Percentiles rank a stretch among this genome's conserved stretches.
These are phyloP conservation scores for Asterophora parasitica DNA, from an alignment of 768 basidiomycete species.

Conservation along the genomic window DNA sequence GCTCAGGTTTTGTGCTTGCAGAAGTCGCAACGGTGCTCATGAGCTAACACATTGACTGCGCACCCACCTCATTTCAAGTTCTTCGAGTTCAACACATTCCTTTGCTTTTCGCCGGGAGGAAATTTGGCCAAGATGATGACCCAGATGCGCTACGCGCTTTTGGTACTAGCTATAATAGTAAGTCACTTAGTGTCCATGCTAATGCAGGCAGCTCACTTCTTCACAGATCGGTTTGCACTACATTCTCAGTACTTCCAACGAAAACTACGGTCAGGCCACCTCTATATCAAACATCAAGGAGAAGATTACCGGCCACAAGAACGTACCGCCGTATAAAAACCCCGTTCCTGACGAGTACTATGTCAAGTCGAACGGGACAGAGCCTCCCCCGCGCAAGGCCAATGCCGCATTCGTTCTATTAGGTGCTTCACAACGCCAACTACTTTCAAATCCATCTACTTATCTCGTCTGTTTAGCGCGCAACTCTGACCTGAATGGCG, in stretches of 20 bases:
- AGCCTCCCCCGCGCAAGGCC: slow-evolving; percentile 52
- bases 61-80: not conserved
- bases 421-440: slow-evolving; percentile 25
- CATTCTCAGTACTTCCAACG: slow-evolving; percentile 61
- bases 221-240: slow-evolving; percentile 53
- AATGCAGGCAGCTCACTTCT: not conserved
- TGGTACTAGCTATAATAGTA: slow-evolving; percentile 45
- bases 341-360: slow-evolving; percentile 60
- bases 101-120: slow-evolving; percentile 9
- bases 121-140: slow-evolving; percentile 43
- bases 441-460: not conserved
- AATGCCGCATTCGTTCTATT: slow-evolving; percentile 85
- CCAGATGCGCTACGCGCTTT: slow-evolving; percentile 48
- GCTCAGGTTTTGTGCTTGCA: not conserved
- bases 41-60: slow-evolving; percentile 3
- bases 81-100: not conserved
- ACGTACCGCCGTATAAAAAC: slow-evolving; percentile 47
- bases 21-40: no score
- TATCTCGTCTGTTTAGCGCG: slow-evolving; percentile 36
- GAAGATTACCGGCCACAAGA: slow-evolving; percentile 24
- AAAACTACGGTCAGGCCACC: slow-evolving; percentile 57
- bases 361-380: slow-evolving; percentile 30
- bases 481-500: slow-evolving; percentile 55
- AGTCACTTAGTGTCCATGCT: slow-evolving; percentile 12
- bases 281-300: slow-evolving; percentile 43